Percentiles rank a stretch among this genome's conserved stretches.
Conservation (phyloP, 805 yeast species). For the Yamadazyma takamatsuzukensis region DNA sequence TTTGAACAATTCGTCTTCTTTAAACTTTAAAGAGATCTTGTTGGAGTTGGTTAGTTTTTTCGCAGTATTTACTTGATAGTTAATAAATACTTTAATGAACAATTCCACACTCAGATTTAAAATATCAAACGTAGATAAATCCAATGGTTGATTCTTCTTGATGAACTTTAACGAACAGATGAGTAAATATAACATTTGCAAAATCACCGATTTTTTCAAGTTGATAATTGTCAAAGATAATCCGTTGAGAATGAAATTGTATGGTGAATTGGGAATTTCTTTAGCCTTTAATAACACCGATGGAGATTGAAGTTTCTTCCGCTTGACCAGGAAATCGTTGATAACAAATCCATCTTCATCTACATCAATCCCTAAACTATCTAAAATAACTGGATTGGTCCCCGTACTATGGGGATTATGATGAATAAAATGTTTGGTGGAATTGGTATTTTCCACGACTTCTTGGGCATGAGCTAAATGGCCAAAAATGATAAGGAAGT, state of each 20-base stretch:
- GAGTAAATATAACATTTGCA: constrained; percentile 41
- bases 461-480: constrained; percentile 20
- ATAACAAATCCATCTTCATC: constrained; percentile 46
- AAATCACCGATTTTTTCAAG: constrained; percentile 37
- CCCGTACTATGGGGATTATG: constrained; percentile 17
- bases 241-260: constrained; percentile 40
- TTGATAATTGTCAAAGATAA: constrained; percentile 41
- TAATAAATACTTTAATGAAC: constrained; percentile 35
- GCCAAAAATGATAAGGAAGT: constrained; percentile 34
- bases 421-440: constrained; percentile 9
- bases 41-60: constrained; percentile 9
- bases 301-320: constrained; percentile 19
- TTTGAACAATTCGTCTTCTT: constrained; percentile 35
- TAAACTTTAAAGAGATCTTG: constrained; percentile 14
- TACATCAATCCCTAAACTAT: constrained; percentile 35
- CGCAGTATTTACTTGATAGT: constrained; percentile 27
- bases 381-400: constrained; percentile 25
- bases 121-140: constrained; percentile 11
- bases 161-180: constrained; percentile 36
- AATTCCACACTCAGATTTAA: constrained; percentile 26
- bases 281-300: constrained; percentile 14
- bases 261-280: constrained; percentile 36
- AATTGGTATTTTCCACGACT: constrained; percentile 5
- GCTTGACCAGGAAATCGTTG: constrained; percentile 39
- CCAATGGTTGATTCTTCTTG: constrained; percentile 20